Percentiles rank a stretch among this genome's conserved stretches.
Conservation (phyloP, 2,329 filamentous ascomycete genomes). For the Colletotrichum neosansevieriae region DNA sequence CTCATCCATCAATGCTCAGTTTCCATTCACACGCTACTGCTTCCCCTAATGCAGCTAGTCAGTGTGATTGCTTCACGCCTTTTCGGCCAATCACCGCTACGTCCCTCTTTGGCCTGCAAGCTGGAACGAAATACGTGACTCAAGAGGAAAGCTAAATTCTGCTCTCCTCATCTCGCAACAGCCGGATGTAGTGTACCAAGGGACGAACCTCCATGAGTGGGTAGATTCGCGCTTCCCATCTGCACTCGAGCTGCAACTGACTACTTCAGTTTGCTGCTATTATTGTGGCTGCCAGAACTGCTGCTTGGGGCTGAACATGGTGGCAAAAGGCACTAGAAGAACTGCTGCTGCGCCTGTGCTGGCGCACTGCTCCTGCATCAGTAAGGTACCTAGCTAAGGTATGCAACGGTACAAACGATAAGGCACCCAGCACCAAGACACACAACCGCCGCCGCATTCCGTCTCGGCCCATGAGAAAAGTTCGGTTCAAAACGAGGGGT, state of each 20-base stretch:
- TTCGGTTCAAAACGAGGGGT: no score
- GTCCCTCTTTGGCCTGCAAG: neutral
- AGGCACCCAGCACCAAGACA: no score
- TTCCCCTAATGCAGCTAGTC: slow-evolving; percentile 17
- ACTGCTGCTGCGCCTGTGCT: slow-evolving; percentile 6
- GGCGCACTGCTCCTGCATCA: slow-evolving; percentile 23
- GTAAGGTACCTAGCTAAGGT: neutral
- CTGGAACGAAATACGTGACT: slow-evolving; percentile 29
- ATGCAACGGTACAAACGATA: no score
- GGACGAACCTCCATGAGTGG: no score
- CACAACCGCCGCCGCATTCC: no score
- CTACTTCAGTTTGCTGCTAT: no score
- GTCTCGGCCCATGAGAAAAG: no score
- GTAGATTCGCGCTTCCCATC: neutral
- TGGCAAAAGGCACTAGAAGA: no score
- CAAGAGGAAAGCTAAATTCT: slow-evolving; percentile 14
- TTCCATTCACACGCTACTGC: neutral
- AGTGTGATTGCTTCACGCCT: slow-evolving; percentile 24
- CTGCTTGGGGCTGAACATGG: no score
- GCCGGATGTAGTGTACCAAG: no score
- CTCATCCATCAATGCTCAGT: neutral
- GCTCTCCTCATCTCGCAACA: no score
- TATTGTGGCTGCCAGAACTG: neutral
- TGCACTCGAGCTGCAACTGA: neutral
- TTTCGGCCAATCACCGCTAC: slow-evolving; percentile 20